phyloP scores from a whole-genome alignment of 768 basidiomycete species.

The Ramaria sp. region DNA sequence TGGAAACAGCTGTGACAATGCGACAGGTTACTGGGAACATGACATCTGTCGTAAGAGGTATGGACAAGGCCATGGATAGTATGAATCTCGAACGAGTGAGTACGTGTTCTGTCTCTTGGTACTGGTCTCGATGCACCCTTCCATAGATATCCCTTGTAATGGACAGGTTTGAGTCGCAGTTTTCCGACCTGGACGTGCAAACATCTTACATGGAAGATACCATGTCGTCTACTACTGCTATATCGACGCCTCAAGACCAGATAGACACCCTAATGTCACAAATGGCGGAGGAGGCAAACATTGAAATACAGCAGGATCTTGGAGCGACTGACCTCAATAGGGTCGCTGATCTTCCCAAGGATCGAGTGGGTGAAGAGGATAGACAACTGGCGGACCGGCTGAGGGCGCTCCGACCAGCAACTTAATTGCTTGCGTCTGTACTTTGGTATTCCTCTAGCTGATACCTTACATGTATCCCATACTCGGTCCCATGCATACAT shows the following conservation, averaged over 20 bases:
- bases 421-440: conserved; percentile 22
- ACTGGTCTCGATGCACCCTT: background rate
- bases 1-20: conserved; percentile 99
- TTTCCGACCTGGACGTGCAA: conserved; percentile 95
- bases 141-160: conserved; percentile 90
- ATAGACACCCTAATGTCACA: conserved; percentile 86
- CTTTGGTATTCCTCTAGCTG: background rate
- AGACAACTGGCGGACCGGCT: conserved; percentile 74
- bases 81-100: conserved; percentile 96
- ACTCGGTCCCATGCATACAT: background rate
- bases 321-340: conserved; percentile 45
- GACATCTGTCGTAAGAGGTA: conserved; percentile 91
- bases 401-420: conserved; percentile 76
- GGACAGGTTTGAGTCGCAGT: conserved; percentile 98
- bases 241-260: conserved; percentile 93
- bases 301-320: conserved; percentile 89
- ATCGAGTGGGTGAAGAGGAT: conserved; percentile 60
- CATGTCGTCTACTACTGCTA: conserved; percentile 87
- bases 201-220: conserved; percentile 97
- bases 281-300: conserved; percentile 94
- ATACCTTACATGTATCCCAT: background rate
- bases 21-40: conserved; percentile 92
- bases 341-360: conserved; percentile 44
- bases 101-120: conserved; percentile 10
- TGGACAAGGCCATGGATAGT: conserved; percentile 98